Percentiles rank a stretch among this genome's conserved stretches.
phyloP scores from a whole-genome alignment of 352 stramenopile genomes.

The Globisporangium orthogonon region DNA sequence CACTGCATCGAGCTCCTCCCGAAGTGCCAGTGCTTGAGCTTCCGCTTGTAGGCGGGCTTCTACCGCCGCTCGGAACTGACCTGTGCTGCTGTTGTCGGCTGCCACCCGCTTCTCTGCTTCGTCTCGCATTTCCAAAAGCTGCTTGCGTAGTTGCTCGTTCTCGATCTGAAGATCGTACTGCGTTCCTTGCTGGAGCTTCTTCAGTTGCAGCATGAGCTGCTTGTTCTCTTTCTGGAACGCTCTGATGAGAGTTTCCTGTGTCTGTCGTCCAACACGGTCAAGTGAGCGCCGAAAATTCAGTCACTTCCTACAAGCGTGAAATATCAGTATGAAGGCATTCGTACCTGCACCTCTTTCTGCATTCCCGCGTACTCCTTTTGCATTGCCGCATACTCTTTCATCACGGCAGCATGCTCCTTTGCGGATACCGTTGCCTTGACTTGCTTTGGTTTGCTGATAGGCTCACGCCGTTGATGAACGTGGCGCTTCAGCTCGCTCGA shows the following conservation, averaged over 20 bases:
- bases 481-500: background rate
- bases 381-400: background rate
- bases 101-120: conserved; percentile 14
- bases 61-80: conserved; percentile 44
- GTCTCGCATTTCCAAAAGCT: conserved; percentile 38
- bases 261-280: conserved; percentile 12
- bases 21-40: conserved; percentile 34
- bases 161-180: conserved; percentile 69
- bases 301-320: too few relatives aligned
- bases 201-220: conserved; percentile 73
- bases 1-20: conserved; percentile 48
- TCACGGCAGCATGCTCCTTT: background rate
- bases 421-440: background rate
- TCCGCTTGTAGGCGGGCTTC: conserved; percentile 60
- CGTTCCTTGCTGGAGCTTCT: conserved; percentile 47
- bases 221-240: conserved; percentile 83
- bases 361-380: conserved; percentile 18
- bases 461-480: background rate
- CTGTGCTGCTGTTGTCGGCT: conserved; percentile 26
- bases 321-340: background rate
- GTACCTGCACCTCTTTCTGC: conserved; percentile 52
- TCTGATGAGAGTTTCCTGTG: conserved; percentile 70
- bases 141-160: conserved; percentile 53
- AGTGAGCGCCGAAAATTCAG: too few relatives aligned
- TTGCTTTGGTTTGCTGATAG: background rate